Conservation (phyloP, 176 grass and related monocot genomes). For the Avena sativa region DNA sequence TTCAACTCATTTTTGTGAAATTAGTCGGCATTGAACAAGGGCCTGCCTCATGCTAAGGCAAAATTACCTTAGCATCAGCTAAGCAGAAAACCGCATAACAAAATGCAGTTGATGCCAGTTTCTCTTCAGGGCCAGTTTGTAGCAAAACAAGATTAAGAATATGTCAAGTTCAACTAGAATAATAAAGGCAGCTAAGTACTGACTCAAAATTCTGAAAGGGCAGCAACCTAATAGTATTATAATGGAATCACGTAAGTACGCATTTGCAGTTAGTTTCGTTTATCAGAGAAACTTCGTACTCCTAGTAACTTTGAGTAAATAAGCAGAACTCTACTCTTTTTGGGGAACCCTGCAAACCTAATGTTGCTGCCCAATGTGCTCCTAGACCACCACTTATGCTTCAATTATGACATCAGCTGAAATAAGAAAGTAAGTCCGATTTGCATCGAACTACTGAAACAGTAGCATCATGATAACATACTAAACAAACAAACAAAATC, state of each 20-base stretch:
- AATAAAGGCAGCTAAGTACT: background rate
- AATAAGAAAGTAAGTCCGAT: conserved; percentile 17
- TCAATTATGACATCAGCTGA: conserved; percentile 53
- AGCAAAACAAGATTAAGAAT: background rate
- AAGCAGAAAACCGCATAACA: background rate
- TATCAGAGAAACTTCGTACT: too few relatives aligned
- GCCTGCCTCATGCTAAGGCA: background rate
- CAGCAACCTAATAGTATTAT: too few relatives aligned
- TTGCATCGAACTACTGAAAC: conserved; percentile 10
- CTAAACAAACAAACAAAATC: background rate
- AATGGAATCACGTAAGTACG: background rate
- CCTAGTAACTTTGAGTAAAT: background rate
- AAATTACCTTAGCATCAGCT: background rate
- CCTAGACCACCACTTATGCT: conserved; percentile 40
- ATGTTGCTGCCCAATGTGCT: conserved; percentile 29
- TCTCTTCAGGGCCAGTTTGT: background rate
- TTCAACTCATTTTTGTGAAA: background rate
- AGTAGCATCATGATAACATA: background rate
- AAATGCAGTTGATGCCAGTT: background rate
- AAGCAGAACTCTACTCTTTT: background rate
- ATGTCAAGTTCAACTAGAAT: background rate
- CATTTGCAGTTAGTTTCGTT: background rate
- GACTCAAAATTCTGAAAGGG: conserved; percentile 15
- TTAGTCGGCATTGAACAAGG: background rate
- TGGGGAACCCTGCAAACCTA: conserved; percentile 9